Evolutionary conservation across 768 basidiomycete species (phyloP).

Genomic region (Suillus sp.): DNA sequence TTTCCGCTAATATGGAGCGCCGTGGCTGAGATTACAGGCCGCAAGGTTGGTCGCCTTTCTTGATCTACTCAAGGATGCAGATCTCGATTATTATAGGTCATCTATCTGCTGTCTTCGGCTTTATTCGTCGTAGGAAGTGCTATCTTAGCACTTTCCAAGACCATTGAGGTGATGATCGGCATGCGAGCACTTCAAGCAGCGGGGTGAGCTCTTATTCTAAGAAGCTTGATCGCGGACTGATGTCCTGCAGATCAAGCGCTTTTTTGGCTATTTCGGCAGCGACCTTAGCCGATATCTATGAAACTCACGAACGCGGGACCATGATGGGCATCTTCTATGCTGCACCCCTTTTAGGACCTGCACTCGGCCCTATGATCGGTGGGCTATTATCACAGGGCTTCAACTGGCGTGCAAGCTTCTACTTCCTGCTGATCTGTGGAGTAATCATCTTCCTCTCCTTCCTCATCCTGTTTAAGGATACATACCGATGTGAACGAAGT

Average conservation of each 20-base stretch:
- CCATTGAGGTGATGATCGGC: conserved; percentile 58
- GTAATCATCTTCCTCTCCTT: conserved; percentile 58
- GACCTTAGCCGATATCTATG: conserved; percentile 78
- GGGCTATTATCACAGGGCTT: conserved; percentile 66
- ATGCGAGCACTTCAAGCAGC: conserved; percentile 71
- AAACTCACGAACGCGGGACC: conserved; percentile 70
- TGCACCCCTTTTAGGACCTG: conserved; percentile 75
- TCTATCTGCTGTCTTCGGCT: conserved; percentile 54
- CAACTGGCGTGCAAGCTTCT: conserved; percentile 82
- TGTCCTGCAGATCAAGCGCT: conserved; percentile 54
- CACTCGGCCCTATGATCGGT: conserved; percentile 72
- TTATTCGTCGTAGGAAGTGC: conserved; percentile 58
- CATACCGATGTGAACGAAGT: conserved; percentile 82
- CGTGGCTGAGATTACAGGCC: conserved; percentile 73
- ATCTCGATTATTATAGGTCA: conserved; percentile 38
- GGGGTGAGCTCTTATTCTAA: conserved; percentile 46
- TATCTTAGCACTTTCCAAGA: conserved; percentile 56
- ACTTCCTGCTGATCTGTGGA: conserved; percentile 72
- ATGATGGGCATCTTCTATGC: conserved; percentile 84
- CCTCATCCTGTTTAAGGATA: conserved; percentile 73
- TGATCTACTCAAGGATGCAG: background rate
- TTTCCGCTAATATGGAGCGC: conserved; percentile 70
- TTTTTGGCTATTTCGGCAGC: conserved; percentile 75
- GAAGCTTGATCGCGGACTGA: conserved; percentile 10
- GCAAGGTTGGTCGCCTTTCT: conserved; percentile 50